Evolutionary conservation across 352 stramenopile genomes (phyloP).

Genomic region (Phytophthora sojae): DNA sequence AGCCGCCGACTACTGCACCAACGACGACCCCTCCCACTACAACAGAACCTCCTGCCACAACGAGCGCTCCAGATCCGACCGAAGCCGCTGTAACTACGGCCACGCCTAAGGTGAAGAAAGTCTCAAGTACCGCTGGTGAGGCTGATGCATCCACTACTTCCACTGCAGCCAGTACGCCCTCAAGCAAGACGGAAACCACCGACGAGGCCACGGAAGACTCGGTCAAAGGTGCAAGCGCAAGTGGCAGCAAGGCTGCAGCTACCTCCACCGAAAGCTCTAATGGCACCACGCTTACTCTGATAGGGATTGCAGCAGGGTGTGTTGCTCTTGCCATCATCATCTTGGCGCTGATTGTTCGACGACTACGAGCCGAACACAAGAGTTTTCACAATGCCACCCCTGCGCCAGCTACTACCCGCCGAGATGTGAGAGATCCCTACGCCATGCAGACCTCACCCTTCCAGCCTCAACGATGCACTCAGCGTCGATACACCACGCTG

Average conservation of each 20-base stretch:
- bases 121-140: neutral
- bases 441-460: neutral
- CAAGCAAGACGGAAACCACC: neutral
- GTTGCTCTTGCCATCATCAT: neutral
- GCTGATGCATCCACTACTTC: neutral
- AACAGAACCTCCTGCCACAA: neutral
- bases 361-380: neutral
- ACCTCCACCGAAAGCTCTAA: neutral
- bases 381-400: neutral
- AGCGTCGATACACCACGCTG: slow-evolving; percentile 1
- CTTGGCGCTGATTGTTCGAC: neutral
- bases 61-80: neutral
- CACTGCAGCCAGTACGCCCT: neutral
- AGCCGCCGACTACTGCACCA: neutral
- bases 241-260: neutral
- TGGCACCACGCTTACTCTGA: neutral
- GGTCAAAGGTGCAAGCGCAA: neutral
- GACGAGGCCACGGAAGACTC: neutral
- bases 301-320: neutral
- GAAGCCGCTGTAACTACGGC: neutral
- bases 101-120: neutral
- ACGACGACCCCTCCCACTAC: neutral
- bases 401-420: neutral
- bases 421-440: neutral
- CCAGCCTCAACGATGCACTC: neutral